phyloP scores from a whole-genome alignment of 73 alveolate species.

The Tetrahymena thermophila region DNA sequence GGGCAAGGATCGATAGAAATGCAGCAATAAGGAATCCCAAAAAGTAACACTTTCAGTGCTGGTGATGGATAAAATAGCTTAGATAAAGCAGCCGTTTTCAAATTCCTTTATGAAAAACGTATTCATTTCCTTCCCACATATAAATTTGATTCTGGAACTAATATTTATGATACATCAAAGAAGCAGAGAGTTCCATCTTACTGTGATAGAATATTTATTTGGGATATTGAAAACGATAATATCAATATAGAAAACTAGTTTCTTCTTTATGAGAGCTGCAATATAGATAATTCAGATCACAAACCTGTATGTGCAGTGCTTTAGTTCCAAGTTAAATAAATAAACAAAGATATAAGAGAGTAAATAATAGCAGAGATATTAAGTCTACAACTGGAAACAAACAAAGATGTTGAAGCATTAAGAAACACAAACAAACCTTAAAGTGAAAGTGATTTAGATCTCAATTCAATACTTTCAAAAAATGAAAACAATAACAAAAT shows the following conservation, averaged over 20 bases:
- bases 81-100: conserved; percentile 74
- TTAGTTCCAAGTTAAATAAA: background rate
- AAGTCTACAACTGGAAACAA: background rate
- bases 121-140: conserved; percentile 90
- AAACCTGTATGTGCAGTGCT: background rate
- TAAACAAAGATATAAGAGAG: background rate
- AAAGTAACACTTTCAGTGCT: conserved; percentile 29
- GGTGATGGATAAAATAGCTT: conserved; percentile 63
- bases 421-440: background rate
- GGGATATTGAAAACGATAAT: background rate
- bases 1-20: background rate
- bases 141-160: conserved; percentile 66
- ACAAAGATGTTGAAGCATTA: background rate
- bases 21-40: conserved; percentile 27
- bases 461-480: background rate
- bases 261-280: background rate
- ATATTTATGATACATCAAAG: conserved; percentile 74
- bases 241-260: background rate
- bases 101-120: conserved; percentile 62
- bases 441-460: background rate
- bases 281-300: background rate
- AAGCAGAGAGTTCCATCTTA: conserved; percentile 87
- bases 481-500: too few species aligned
- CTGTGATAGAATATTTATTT: conserved; percentile 84
- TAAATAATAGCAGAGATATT: background rate